Conservation (phyloP, 1,139 yeast genomes). For the Diutina sp. region DNA sequence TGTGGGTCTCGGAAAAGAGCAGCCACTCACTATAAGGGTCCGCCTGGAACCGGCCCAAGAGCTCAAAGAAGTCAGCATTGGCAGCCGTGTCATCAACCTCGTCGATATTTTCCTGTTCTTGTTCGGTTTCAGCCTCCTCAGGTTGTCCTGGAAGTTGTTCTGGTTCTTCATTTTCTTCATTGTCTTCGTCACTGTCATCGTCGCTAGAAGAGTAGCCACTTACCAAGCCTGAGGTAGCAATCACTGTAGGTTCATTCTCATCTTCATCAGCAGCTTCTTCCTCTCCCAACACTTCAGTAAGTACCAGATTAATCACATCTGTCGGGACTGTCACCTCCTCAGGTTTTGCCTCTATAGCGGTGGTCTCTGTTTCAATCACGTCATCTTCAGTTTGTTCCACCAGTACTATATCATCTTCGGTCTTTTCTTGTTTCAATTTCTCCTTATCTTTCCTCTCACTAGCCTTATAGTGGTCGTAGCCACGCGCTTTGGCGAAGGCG, state of each 20-base stretch:
- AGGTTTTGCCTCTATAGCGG: too few species aligned
- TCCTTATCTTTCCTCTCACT: not conserved
- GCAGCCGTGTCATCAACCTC: constrained; percentile 3
- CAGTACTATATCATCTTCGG: not conserved
- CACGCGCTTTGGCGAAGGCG: not conserved
- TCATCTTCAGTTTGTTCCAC: not conserved
- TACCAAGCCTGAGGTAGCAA: not conserved
- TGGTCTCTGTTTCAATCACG: not conserved
- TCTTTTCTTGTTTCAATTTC: not conserved
- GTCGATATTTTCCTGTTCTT: constrained; percentile 4
- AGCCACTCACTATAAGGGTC: constrained; percentile 15
- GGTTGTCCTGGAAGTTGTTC: not conserved
- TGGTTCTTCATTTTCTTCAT: not conserved
- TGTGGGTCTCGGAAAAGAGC: constrained; percentile 24
- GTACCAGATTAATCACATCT: not conserved
- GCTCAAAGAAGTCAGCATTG: constrained; percentile 9
- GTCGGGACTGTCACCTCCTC: not conserved
- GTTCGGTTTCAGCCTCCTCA: not conserved
- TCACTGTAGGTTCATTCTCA: not conserved
- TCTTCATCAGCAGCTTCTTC: not conserved
- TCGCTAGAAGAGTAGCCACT: constrained; percentile 3
- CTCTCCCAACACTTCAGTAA: not conserved
- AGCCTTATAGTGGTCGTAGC: not conserved
- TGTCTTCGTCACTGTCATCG: not conserved
- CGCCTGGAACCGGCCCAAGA: constrained; percentile 13